A percentile compares a stretch with the other conserved stretches of the same genome.
Evolutionary conservation across 1,139 yeast species (phyloP).

Genomic region (Martiniozyma asiatica): DNA sequence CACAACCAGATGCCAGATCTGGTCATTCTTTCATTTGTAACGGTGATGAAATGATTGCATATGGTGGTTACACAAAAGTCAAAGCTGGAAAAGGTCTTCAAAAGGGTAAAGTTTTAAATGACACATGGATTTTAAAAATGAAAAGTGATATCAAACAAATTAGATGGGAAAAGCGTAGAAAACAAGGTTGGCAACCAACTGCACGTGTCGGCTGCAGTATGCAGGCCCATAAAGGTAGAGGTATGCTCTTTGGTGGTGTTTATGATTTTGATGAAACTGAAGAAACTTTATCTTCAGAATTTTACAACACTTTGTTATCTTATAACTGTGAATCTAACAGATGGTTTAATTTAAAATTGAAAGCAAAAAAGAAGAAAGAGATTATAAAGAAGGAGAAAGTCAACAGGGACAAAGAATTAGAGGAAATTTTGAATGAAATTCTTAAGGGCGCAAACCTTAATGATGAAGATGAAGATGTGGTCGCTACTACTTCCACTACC

Average conservation of each 20-base stretch:
- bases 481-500: conserved; percentile 11
- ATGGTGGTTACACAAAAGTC: conserved; percentile 92
- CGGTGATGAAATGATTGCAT: conserved; percentile 73
- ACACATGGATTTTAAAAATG: conserved; percentile 84
- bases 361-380: conserved; percentile 45
- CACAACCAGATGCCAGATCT: conserved; percentile 81
- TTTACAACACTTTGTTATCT: conserved; percentile 69
- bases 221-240: conserved; percentile 85
- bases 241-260: conserved; percentile 91
- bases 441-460: conserved; percentile 57
- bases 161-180: conserved; percentile 81
- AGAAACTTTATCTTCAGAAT: conserved; percentile 75
- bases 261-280: conserved; percentile 92
- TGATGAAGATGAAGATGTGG: conserved; percentile 33
- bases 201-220: conserved; percentile 94
- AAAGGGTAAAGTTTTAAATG: conserved; percentile 84
- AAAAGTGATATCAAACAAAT: conserved; percentile 69
- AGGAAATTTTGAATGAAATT: conserved; percentile 65
- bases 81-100: conserved; percentile 83
- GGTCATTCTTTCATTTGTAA: conserved; percentile 84
- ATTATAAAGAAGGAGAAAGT: conserved; percentile 34
- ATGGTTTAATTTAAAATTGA: conserved; percentile 69
- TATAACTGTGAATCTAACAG: conserved; percentile 80
- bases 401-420: conserved; percentile 70
- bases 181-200: conserved; percentile 80